Percentiles rank a stretch among this genome's conserved stretches.
Evolutionary conservation across 805 yeast species (phyloP).

Genomic region (Wickerhamomyces alni): DNA sequence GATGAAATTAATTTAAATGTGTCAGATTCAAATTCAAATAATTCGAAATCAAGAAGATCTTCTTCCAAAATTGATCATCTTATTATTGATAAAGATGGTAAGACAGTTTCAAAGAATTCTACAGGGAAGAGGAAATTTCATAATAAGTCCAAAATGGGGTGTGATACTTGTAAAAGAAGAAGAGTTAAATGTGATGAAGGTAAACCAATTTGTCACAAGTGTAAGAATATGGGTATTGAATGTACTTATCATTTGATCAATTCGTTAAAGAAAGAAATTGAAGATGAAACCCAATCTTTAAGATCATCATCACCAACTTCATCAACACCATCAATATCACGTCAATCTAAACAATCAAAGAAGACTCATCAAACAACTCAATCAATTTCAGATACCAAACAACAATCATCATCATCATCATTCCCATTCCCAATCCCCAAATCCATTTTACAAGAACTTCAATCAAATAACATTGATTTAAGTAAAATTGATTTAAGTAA

Average conservation of each 20-base stretch:
- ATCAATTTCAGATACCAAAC: not conserved
- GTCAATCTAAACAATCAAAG: not conserved
- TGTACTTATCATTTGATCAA: slow-evolving; percentile 49
- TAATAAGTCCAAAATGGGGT: slow-evolving; percentile 82
- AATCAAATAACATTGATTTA: not conserved
- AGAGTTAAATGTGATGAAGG: slow-evolving; percentile 91
- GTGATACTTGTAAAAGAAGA: slow-evolving; percentile 82
- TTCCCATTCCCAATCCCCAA: not conserved
- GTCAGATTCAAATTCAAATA: not conserved
- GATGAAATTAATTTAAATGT: too few species aligned
- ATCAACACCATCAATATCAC: too few species aligned
- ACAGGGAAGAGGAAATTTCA: slow-evolving; percentile 83
- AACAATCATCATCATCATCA: not conserved
- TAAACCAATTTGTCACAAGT: slow-evolving; percentile 74
- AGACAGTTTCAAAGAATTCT: slow-evolving; percentile 34
- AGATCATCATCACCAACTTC: not conserved
- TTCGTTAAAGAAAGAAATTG: not conserved
- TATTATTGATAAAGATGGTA: slow-evolving; percentile 34
- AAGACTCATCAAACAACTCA: not conserved
- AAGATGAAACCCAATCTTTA: slow-evolving; percentile 1
- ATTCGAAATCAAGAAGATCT: slow-evolving; percentile 16
- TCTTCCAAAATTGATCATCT: slow-evolving; percentile 20
- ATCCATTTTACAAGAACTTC: not conserved
- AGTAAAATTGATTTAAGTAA: not conserved
- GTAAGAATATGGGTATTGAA: slow-evolving; percentile 69